A percentile compares a stretch with the other conserved stretches of the same genome.
Conservation (phyloP, 2,329 filamentous ascomycete species). For the Diatrype stigma region DNA sequence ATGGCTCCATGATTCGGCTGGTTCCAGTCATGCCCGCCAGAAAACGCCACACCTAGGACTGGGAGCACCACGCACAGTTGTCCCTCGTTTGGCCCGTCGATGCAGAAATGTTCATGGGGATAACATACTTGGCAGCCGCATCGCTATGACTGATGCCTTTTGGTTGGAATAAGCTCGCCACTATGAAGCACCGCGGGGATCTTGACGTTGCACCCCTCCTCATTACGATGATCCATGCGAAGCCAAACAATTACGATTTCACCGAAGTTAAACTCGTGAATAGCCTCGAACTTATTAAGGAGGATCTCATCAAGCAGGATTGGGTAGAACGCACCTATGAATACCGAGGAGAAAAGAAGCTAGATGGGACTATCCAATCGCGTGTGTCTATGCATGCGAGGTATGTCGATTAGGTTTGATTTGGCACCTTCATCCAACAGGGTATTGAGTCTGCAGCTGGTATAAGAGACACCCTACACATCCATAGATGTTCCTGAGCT, state of each 20-base stretch:
- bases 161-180: background rate
- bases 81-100: background rate
- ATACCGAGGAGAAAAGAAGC: background rate
- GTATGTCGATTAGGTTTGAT: too few relatives aligned
- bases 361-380: background rate
- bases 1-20: background rate
- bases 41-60: background rate
- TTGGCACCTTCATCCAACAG: too few relatives aligned
- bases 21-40: background rate
- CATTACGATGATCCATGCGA: background rate
- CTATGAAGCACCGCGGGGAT: background rate
- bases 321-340: background rate
- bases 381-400: background rate
- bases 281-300: background rate
- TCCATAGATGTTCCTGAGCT: too few relatives aligned
- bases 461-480: too few relatives aligned
- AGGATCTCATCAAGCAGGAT: background rate
- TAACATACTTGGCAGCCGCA: background rate
- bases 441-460: too few relatives aligned
- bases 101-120: background rate
- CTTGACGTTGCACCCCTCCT: background rate
- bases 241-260: background rate
- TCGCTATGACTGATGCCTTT: background rate
- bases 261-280: background rate
- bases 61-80: background rate